Conservation (phyloP, 495 filamentous ascomycete species). For the Aspergillus wentii region DNA sequence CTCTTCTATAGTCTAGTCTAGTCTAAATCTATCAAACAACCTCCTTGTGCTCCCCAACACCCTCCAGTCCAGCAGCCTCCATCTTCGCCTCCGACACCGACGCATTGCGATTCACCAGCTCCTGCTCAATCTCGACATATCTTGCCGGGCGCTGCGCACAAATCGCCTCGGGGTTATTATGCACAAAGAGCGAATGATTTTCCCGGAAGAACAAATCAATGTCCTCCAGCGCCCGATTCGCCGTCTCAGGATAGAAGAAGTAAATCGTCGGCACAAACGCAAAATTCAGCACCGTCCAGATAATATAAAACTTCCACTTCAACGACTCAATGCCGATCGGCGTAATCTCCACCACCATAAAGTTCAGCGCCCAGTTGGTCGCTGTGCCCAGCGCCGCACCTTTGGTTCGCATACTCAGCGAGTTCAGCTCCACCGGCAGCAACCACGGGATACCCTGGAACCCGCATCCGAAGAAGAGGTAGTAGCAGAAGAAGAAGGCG, state of each 20-base stretch:
- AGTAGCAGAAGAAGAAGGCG: slow-evolving; percentile 39
- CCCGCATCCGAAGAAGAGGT: slow-evolving; percentile 42
- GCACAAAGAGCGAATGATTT: slow-evolving; percentile 28
- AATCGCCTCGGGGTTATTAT: slow-evolving; percentile 33
- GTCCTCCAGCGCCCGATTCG: slow-evolving; percentile 39
- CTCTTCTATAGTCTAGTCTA: too few species aligned
- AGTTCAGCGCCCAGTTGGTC: slow-evolving; percentile 57
- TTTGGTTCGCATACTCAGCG: slow-evolving; percentile 51
- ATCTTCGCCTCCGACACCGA: neutral
- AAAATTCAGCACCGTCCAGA: slow-evolving; percentile 54
- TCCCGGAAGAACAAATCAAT: slow-evolving; percentile 39
- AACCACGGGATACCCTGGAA: slow-evolving; percentile 33
- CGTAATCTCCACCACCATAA: slow-evolving; percentile 58
- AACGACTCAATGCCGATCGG: slow-evolving; percentile 48
- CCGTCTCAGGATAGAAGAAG: slow-evolving; percentile 54
- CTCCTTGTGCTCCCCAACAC: neutral
- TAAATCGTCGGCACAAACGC: slow-evolving; percentile 53
- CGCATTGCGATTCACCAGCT: slow-evolving; percentile 21
- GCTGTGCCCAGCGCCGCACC: slow-evolving; percentile 49
- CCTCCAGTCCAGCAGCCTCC: neutral
- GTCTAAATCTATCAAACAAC: too few species aligned
- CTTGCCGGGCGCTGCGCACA: slow-evolving; percentile 27
- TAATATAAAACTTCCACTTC: slow-evolving; percentile 53
- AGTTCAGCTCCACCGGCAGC: slow-evolving; percentile 58
- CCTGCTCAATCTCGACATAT: slow-evolving; percentile 29